Base-by-base conservation (phyloP, 306 rosid species). In the Astragalus membranaceus region DNA sequence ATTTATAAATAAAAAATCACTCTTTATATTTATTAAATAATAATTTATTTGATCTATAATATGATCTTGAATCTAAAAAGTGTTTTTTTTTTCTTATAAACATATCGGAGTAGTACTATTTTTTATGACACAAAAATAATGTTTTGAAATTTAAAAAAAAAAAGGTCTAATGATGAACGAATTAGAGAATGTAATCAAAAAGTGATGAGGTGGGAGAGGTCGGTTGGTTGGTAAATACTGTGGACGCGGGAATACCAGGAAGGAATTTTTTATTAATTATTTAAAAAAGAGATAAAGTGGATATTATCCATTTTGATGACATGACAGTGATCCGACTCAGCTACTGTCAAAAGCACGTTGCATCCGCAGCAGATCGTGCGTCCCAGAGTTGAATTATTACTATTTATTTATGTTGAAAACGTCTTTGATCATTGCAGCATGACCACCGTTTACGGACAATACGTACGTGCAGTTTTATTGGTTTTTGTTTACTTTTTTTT, bases 251-350 rank as follows among this genome's bases (percentile, higher is more conserved):
- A 8, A 41, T 66, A 23, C 26, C 33, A 13, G 33, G 3, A 35
- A 30, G 26, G 26, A 23, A 23, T 23, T 23, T 23, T 23, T 2
- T 23, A 1, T 2, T 48, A 9, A n/a, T n/a, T n/a, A n/a, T n/a
- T n/a, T n/a, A n/a, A 8, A 17, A 0, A 5, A 13, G 16, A 15
- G 54, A 26, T n/a, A 32, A 17, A 4, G 6, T 11, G 4, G 3
- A 10, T 46, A 33, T 75, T 66, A 67, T 75, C 79, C 60, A 46
- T 12, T 12, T 12, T 2, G 1, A 7, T 32, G 30, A 26, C 3
- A 56, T 75, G 79, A 75, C 79, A 23, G 12, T n/a, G 26, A 75
- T 46, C 74, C 14, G 68, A 75, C 62, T 75, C 79, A 67, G 10
- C 16, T 0, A n/a, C 8, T 16, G 44, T 54, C 35, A 23, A 29